A percentile compares a stretch with the other conserved stretches of the same genome.
phyloP scores from a whole-genome alignment of 2,329 filamentous ascomycete species.

The Aspergillus sp. region DNA sequence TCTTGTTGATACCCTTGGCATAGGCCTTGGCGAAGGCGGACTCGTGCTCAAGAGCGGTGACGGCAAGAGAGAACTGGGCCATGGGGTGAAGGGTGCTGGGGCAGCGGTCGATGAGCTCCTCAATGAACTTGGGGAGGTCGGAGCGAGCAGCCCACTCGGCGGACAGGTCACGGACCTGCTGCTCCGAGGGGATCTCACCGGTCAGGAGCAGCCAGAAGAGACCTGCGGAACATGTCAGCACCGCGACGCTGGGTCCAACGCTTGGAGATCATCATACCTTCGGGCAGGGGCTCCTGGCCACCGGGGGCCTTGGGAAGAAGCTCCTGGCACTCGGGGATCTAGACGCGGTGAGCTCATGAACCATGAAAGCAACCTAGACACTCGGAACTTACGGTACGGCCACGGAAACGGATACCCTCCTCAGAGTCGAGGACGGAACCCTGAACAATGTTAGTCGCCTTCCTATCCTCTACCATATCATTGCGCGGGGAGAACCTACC shows the following conservation, averaged over 20 bases:
- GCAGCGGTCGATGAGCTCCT: conserved; percentile 99
- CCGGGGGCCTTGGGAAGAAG: conserved; percentile 95
- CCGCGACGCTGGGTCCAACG: background rate
- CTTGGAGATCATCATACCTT: conserved; percentile 56
- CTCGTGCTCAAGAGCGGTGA: conserved; percentile 97
- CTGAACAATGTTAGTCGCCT: conserved; percentile 30
- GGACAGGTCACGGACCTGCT: conserved; percentile 97
- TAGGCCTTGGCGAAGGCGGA: conserved; percentile 98
- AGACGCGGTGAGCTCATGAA: conserved; percentile 22
- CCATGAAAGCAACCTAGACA: background rate
- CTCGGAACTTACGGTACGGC: conserved; percentile 69
- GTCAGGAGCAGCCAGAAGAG: conserved; percentile 99
- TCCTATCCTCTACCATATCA: background rate
- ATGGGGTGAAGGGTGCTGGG: conserved; percentile 98
- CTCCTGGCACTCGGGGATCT: conserved; percentile 97
- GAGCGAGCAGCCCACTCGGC: conserved; percentile 98
- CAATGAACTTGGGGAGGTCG: conserved; percentile 95
- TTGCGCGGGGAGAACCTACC: conserved; percentile 39
- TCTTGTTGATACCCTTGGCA: conserved; percentile 98
- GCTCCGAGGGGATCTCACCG: conserved; percentile 94
- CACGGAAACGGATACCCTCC: conserved; percentile 99
- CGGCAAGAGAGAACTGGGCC: conserved; percentile 98
- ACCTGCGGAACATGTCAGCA: conserved; percentile 50
- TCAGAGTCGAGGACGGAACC: conserved; percentile 96
- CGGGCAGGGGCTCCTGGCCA: conserved; percentile 93